Percentiles rank a stretch among this genome's conserved stretches.
These are phyloP conservation scores for Penicillium coprophilum DNA, from an alignment of 495 filamentous ascomycete species.

Conservation along the genomic window DNA sequence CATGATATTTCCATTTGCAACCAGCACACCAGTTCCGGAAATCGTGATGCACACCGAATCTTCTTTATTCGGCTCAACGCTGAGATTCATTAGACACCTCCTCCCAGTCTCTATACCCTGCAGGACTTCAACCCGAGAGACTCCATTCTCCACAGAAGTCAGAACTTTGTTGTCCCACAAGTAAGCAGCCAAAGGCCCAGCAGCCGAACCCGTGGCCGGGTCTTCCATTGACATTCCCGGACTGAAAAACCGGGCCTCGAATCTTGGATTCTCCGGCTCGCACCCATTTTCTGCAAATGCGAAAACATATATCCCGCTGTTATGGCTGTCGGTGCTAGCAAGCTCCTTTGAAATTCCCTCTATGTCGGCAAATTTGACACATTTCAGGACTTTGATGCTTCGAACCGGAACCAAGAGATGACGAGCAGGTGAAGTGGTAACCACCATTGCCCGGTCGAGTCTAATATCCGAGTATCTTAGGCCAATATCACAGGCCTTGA, in stretches of 20 bases:
- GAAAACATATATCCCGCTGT: constrained; percentile 20
- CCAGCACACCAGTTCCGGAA: constrained; percentile 3
- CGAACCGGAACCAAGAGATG: constrained; percentile 20
- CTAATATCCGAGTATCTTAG: background rate
- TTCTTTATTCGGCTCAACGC: background rate
- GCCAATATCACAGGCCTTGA: constrained; percentile 6
- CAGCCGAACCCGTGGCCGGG: constrained; percentile 8
- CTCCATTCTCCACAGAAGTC: background rate
- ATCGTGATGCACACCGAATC: background rate
- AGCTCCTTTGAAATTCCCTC: constrained; percentile 9
- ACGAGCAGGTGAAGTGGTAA: constrained; percentile 21
- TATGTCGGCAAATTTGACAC: constrained; percentile 5
- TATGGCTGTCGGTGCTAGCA: constrained; percentile 5
- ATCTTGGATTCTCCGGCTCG: background rate
- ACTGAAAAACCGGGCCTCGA: constrained; percentile 18
- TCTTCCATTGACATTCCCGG: constrained; percentile 21
- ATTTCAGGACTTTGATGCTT: constrained; percentile 1
- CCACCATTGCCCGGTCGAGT: constrained; percentile 7
- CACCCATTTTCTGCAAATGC: background rate
- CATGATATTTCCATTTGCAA: constrained; percentile 1
- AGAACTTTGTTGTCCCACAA: background rate
- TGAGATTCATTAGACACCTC: constrained; percentile 3
- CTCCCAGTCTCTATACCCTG: constrained; percentile 7
- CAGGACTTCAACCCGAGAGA: background rate
- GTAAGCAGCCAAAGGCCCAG: constrained; percentile 8